A percentile compares a stretch with the other conserved stretches of the same genome.
These are phyloP conservation scores for Wickerhamiella cacticola DNA, from an alignment of 805 yeast genomes.

Conservation along the genomic window DNA sequence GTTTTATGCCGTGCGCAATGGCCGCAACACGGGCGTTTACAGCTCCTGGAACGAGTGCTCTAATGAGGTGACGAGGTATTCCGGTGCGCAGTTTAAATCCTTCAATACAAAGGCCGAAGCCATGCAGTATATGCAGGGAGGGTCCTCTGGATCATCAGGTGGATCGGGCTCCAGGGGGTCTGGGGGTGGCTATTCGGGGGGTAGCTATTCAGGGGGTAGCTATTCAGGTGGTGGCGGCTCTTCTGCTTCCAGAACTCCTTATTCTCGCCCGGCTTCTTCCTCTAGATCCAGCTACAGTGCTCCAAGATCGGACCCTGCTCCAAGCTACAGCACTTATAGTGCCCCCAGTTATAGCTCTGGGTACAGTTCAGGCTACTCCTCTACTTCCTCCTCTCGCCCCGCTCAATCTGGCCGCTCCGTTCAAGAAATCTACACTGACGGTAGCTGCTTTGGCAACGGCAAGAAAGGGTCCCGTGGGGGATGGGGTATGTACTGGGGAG, in stretches of 20 bases:
- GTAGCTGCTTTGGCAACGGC: constrained; percentile 37
- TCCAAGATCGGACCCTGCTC: too few relatives aligned
- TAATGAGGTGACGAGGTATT: constrained; percentile 41
- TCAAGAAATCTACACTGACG: constrained; percentile 5
- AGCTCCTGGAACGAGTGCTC: constrained; percentile 41
- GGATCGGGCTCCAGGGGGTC: neutral
- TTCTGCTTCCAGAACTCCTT: too few relatives aligned
- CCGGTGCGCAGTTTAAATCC: constrained; percentile 46
- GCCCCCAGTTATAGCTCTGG: too few relatives aligned
- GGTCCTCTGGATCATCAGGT: neutral
- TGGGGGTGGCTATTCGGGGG: neutral
- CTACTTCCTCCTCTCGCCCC: too few relatives aligned
- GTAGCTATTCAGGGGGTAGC: neutral
- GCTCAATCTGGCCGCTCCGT: too few relatives aligned
- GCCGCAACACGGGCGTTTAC: constrained; percentile 47
- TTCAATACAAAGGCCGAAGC: constrained; percentile 29
- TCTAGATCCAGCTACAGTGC: too few relatives aligned
- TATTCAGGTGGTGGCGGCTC: too few relatives aligned
- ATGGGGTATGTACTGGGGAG: constrained; percentile 63
- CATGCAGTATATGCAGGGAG: neutral
- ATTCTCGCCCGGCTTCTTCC: too few relatives aligned
- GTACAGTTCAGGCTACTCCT: too few relatives aligned
- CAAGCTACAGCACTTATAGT: too few relatives aligned
- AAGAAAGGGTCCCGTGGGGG: constrained; percentile 41
- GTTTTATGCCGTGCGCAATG: constrained; percentile 45